phyloP scores from a whole-genome alignment of 2,329 filamentous ascomycete genomes.

The Aspergillus fumigatus region DNA sequence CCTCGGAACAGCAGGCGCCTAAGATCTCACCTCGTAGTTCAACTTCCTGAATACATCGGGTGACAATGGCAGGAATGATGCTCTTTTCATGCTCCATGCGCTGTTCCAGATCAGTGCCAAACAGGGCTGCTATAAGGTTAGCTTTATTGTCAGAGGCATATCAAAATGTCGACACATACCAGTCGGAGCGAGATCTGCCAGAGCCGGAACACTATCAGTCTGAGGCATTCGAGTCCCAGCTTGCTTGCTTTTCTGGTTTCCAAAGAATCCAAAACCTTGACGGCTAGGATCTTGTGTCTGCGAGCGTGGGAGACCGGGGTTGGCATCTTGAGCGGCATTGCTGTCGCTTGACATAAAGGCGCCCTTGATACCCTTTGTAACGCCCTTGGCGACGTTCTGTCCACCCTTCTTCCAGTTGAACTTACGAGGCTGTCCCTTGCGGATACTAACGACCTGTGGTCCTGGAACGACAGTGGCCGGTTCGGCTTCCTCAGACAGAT shows the following conservation, averaged over 20 bases:
- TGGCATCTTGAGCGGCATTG: conserved; percentile 32
- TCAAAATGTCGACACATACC: conserved; percentile 29
- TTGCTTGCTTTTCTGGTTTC: conserved; percentile 44
- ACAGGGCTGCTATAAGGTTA: conserved; percentile 52
- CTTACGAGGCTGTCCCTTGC: conserved; percentile 90
- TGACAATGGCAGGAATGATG: conserved; percentile 85
- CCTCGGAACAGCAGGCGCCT: not conserved
- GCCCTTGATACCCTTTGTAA: conserved; percentile 89
- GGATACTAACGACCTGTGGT: conserved; percentile 92
- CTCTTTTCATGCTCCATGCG: conserved; percentile 84
- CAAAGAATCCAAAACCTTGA: conserved; percentile 69
- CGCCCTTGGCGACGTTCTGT: conserved; percentile 88
- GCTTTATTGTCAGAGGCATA: not conserved
- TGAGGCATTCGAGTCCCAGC: conserved; percentile 37
- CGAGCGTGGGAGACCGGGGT: conserved; percentile 30
- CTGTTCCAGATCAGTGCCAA: conserved; percentile 83
- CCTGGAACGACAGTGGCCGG: conserved; percentile 58
- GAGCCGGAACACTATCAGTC: conserved; percentile 41
- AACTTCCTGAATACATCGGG: conserved; percentile 92
- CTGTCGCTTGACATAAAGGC: conserved; percentile 73
- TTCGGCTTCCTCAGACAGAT: conserved; percentile 62
- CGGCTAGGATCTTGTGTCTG: conserved; percentile 44
- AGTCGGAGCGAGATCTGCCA: conserved; percentile 34
- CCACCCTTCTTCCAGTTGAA: conserved; percentile 99
- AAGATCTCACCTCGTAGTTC: conserved; percentile 68